Base-by-base conservation (phyloP, 768 basidiomycete species). In the Rhodotorula babjevae region DNA sequence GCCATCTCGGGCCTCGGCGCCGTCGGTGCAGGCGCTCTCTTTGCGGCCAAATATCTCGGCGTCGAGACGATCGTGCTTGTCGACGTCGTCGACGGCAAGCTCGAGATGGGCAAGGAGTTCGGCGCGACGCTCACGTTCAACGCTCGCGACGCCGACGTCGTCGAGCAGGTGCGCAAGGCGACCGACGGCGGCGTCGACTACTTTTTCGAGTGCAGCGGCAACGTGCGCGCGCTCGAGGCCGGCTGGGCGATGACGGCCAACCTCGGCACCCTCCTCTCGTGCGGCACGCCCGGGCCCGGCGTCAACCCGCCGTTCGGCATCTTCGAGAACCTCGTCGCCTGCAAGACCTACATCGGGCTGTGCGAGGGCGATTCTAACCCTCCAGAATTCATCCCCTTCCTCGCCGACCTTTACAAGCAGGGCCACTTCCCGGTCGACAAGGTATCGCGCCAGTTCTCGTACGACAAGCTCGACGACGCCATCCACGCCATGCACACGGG, bases 391-490 rank as follows among this genome's bases (percentile, higher is more conserved):
- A 1, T 56, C 19, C 56, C 44, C 16, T 19, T 27, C n/a, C 55
- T 65, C 21, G 15, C 8, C 42, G 6, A 73, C 63, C 78, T 79
- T 18, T 74, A 77, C 69, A 49, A 75, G 16, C 57, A 77, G 21
- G 79, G 79, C 27, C 67, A 76, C 59, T 80, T 80, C 75, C 79
- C 79, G 2, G 55, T 80, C 58, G 77, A 80, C 52, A 68, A 71
- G 55, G 68, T 80, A 42, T 21, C 63, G 19, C 69, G 72, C 69
- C 46, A 63, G 36, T 80, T 66, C 71, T 64, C 53, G 31, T 71
- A 68, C n/a, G 76, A 75, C 40, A 46, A 77, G 16, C 74, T 78
- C 21, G 75, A 79, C 25, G 57, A 74, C n/a, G 79, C 79, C 1
- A 60, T 78, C 10, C 55, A 49, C 29, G 76, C 68, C 2, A 78